Evolutionary conservation across 2,329 filamentous ascomycete genomes (phyloP).

Genomic region (Gremmenia infestans): DNA sequence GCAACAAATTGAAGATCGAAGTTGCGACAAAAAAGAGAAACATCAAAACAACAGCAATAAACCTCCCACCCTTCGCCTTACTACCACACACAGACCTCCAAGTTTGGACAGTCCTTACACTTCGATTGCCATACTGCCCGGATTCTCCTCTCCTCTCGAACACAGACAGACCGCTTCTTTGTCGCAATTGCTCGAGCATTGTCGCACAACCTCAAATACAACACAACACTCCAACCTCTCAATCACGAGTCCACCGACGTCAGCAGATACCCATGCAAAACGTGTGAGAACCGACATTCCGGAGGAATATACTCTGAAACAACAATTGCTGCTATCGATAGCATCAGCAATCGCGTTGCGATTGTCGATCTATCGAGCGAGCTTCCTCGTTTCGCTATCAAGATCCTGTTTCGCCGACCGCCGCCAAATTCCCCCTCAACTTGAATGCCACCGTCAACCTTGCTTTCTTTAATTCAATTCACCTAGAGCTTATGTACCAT

Average conservation of each 20-base stretch:
- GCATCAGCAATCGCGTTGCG: neutral
- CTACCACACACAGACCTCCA: neutral
- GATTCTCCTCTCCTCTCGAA: neutral
- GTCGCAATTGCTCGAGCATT: conserved; percentile 2
- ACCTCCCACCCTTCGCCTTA: neutral
- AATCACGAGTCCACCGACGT: neutral
- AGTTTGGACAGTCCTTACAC: neutral
- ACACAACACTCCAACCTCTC: conserved; percentile 1
- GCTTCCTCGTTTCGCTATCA: neutral
- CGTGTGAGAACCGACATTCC: conserved; percentile 6
- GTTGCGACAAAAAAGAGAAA: neutral
- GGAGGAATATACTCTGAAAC: conserved; percentile 1
- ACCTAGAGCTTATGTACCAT: conserved; percentile 9
- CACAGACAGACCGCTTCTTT: neutral
- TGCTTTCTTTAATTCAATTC: conserved; percentile 5
- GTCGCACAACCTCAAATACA: neutral
- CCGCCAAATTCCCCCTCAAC: neutral
- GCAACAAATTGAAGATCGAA: neutral
- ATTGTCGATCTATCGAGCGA: neutral
- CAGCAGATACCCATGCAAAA: conserved; percentile 9
- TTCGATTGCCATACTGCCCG: neutral
- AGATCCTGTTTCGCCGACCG: neutral
- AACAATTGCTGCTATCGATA: neutral
- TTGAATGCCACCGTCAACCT: conserved; percentile 1
- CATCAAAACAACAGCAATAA: neutral